Evolutionary conservation across 2,329 filamentous ascomycete species (phyloP), one percentile per base, ranked within the genome.

Genomic region (Colletotrichum scovillei): DNA sequence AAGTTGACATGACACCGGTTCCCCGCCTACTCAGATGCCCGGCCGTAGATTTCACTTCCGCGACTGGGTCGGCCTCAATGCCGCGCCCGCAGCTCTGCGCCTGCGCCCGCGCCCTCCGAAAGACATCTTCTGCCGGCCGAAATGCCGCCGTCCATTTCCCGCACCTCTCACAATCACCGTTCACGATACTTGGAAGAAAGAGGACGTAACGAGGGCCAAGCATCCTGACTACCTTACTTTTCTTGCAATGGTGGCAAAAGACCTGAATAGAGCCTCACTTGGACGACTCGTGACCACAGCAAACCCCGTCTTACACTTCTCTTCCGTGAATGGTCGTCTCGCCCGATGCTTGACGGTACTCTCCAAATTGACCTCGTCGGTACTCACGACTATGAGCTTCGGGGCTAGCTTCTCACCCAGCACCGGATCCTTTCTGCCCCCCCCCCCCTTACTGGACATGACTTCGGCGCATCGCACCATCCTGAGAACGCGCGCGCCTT

Each of bases 61-160:
- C 60, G 35, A 60, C 67, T 64, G 38, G 58, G 49, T 65, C 66
- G 70, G 70, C 66, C 46, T 53, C 62, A 52, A 22, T 53, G 9
- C 68, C 56, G 68, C 67, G 71, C 67, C 67, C 71, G 67, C 67
- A 73, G 11, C 14, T 66, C 32, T 73, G 57, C 71, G 62, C 62
- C 71, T 73, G 57, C 71, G 62, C 62, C 71, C 71, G 62, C 68
- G 68, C 57, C 24, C 28, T 67, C 71, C 60, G 67, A 49, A 59
- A 59, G 46, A 69, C 59, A 6, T 46, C 22, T 63, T 28, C 26
- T 53, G 14, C 24, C 35, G 38, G 35, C 52, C 59, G 30, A 53
- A 57, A 53, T 67, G 55, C 63, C 42, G 67, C 35, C 42, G 58
- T 56, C 32, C 67, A 28, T 49, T 38, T 56, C 26, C 55, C 70